Conservation (phyloP, 1,284 basidiomycete genomes). For the Moesziomyces globuligerus region DNA sequence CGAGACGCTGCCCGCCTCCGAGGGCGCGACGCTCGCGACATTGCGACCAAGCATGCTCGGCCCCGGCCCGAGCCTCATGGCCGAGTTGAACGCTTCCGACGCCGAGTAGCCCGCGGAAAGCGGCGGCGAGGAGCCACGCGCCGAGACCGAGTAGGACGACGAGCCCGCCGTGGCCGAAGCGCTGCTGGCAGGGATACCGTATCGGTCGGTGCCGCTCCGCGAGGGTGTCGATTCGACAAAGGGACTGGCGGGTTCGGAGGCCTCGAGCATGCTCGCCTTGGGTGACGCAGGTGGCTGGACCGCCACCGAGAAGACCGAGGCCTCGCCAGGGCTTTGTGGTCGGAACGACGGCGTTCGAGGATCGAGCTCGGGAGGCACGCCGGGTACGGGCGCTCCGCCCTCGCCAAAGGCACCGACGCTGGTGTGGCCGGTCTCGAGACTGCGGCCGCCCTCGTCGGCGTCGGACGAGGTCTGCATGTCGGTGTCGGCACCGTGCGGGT, state of each 20-base stretch:
- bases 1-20: constrained; percentile 56
- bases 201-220: constrained; percentile 20
- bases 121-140: constrained; percentile 23
- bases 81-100: constrained; percentile 29
- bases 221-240: constrained; percentile 30
- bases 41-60: constrained; percentile 47
- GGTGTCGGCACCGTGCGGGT: constrained; percentile 24
- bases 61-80: constrained; percentile 27
- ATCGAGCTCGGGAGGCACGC: constrained; percentile 64
- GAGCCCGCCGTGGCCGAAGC: constrained; percentile 48
- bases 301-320: constrained; percentile 63
- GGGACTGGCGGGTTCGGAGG: constrained; percentile 38
- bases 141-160: constrained; percentile 29
- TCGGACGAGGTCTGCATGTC: constrained; percentile 51
- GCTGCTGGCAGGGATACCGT: constrained; percentile 29
- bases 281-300: constrained; percentile 64
- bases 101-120: constrained; percentile 30
- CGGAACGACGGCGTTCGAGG: constrained; percentile 60
- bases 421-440: constrained; percentile 45
- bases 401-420: constrained; percentile 51
- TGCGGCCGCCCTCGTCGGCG: constrained; percentile 38
- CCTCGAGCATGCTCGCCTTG: constrained; percentile 45
- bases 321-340: constrained; percentile 59
- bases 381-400: constrained; percentile 49
- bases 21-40: constrained; percentile 50